Conservation (phyloP, 352 stramenopile species). For the Globisporangium cederbergense region DNA sequence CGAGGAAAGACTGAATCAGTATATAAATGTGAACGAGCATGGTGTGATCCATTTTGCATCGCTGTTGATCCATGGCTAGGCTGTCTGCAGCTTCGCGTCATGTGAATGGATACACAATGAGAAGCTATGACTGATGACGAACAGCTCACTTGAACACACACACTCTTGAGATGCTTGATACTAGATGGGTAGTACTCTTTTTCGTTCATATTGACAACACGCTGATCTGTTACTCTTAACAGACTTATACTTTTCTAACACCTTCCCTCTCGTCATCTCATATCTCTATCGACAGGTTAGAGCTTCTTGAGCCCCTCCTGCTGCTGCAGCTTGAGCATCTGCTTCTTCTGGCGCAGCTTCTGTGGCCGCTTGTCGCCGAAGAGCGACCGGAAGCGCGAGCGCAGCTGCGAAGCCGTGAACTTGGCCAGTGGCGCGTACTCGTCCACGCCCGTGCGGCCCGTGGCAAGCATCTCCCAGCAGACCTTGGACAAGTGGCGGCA, state of each 20-base stretch:
- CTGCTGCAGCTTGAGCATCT: constrained; percentile 57
- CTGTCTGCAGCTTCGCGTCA: not conserved
- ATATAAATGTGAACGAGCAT: constrained; percentile 4
- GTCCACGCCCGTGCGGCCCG: constrained; percentile 62
- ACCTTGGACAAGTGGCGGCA: constrained; percentile 73
- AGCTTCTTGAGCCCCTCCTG: constrained; percentile 26
- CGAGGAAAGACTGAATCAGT: not conserved
- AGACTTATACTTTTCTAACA: constrained; percentile 5
- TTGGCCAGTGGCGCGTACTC: constrained; percentile 70
- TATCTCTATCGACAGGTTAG: not conserved
- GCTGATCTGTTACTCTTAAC: not conserved
- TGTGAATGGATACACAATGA: not conserved
- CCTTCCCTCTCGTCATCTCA: not conserved
- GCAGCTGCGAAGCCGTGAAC: constrained; percentile 73
- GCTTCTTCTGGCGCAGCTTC: constrained; percentile 63
- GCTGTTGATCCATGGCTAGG: too few species aligned
- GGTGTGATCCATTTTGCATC: too few species aligned
- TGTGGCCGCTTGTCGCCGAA: constrained; percentile 78
- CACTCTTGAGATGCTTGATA: not conserved
- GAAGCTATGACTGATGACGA: not conserved
- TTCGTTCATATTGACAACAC: not conserved
- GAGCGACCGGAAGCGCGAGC: constrained; percentile 70
- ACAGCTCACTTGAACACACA: not conserved
- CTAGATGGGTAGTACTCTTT: not conserved
- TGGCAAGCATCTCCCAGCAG: constrained; percentile 76